Conservation (phyloP, 2,329 filamentous ascomycete genomes). For the Colletotrichum camelliae region DNA sequence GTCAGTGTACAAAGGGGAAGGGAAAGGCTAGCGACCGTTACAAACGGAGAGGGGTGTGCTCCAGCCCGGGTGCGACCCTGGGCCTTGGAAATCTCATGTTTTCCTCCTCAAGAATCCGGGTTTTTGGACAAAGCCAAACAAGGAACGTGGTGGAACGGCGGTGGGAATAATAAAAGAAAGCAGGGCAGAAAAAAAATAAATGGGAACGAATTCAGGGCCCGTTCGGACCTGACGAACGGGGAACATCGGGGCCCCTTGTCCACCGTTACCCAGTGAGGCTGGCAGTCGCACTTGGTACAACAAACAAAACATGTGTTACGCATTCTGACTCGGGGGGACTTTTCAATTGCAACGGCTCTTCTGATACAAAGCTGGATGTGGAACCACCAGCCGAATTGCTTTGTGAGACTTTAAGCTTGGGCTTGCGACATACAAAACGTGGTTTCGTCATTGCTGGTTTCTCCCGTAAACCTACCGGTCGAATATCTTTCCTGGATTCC, state of each 20-base stretch:
- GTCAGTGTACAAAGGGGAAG: not conserved
- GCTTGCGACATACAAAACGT: conserved; percentile 7
- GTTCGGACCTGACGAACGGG: not conserved
- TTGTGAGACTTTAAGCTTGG: conserved; percentile 2
- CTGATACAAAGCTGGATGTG: not conserved
- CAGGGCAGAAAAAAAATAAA: conserved; percentile 8
- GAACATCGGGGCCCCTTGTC: not conserved
- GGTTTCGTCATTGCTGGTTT: conserved; percentile 15
- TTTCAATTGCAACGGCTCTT: not conserved
- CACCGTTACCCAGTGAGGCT: conserved; percentile 1
- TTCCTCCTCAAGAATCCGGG: conserved; percentile 8
- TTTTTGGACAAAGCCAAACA: conserved; percentile 12
- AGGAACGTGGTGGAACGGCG: conserved; percentile 11
- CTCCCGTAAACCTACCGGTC: conserved; percentile 10
- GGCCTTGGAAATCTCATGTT: conserved; percentile 8
- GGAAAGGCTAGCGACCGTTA: conserved; percentile 1
- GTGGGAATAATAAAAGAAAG: not conserved
- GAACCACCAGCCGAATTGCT: not conserved
- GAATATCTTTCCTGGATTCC: conserved; percentile 20
- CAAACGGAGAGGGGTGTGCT: not conserved
- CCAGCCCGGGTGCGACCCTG: conserved; percentile 9
- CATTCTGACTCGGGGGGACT: not conserved
- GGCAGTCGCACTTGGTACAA: not conserved
- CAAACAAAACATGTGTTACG: conserved; percentile 19
- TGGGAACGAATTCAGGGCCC: not conserved